A percentile compares a stretch with the other conserved stretches of the same genome.
These are phyloP conservation scores for Leishmania tarentolae DNA, from an alignment of 208 protist genomes.

Conservation along the genomic window DNA sequence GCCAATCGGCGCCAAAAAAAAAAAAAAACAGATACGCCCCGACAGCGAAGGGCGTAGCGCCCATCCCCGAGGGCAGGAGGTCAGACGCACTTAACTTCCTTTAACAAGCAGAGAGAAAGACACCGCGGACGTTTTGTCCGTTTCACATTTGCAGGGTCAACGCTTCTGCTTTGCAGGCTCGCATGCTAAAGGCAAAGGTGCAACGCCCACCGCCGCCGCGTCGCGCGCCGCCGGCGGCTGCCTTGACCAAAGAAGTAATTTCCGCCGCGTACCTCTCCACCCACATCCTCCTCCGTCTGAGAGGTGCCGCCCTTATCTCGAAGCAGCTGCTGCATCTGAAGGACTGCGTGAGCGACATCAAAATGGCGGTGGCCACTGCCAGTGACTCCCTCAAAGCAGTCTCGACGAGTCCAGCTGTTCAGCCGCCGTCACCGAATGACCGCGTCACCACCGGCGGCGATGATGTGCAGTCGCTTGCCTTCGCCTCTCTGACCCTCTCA, in stretches of 20 bases:
- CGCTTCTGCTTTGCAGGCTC: neutral
- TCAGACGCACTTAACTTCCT: neutral
- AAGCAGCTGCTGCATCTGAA: slow-evolving; percentile 22
- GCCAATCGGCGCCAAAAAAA: neutral
- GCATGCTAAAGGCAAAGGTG: neutral
- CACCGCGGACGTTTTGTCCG: neutral
- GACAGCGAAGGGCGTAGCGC: neutral
- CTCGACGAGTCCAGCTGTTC: slow-evolving; percentile 6
- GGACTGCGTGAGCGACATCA: slow-evolving; percentile 26
- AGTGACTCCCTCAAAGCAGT: slow-evolving; percentile 12
- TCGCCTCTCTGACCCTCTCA: slow-evolving; percentile 6
- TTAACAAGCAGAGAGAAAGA: neutral
- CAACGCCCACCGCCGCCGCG: slow-evolving; percentile 19
- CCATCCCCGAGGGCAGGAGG: neutral
- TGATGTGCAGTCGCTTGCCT: slow-evolving; percentile 24
- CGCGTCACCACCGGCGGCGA: slow-evolving; percentile 9
- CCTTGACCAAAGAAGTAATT: neutral
- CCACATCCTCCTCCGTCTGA: slow-evolving; percentile 1
- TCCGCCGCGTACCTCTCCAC: neutral
- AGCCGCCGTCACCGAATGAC: neutral
- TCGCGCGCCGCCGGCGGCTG: slow-evolving; percentile 14
- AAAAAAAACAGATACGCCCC: neutral
- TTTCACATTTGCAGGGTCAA: neutral
- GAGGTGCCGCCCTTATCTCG: slow-evolving; percentile 19
- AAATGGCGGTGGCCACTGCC: slow-evolving; percentile 15